phyloP scores from a whole-genome alignment of 495 filamentous ascomycete genomes.

The Trichoderma parareesei region DNA sequence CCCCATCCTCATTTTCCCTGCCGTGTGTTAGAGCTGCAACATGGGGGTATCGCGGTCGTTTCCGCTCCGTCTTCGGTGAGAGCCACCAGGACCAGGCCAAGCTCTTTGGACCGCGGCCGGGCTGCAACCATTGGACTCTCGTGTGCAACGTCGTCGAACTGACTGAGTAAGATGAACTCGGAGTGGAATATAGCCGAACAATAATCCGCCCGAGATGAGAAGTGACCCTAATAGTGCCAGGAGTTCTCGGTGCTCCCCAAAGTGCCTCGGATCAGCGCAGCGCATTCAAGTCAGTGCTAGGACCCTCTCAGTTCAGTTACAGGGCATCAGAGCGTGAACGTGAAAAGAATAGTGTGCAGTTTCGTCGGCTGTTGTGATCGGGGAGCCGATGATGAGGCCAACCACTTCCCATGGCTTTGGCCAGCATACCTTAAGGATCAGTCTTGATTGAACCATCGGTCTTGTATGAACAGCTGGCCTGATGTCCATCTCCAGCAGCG shows the following conservation, averaged over 20 bases:
- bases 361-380: too few relatives aligned
- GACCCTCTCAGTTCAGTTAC: too few relatives aligned
- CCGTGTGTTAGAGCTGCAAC: neutral
- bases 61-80: constrained; percentile 6
- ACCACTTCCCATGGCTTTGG: too few relatives aligned
- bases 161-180: neutral
- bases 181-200: neutral
- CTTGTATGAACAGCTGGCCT: neutral
- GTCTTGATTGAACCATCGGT: too few relatives aligned
- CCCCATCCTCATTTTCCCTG: constrained; percentile 6
- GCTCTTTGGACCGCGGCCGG: neutral
- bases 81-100: neutral
- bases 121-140: neutral
- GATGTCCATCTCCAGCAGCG: neutral
- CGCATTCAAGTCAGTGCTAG: neutral
- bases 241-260: neutral
- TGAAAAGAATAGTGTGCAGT: too few relatives aligned
- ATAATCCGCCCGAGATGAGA: neutral
- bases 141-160: neutral
- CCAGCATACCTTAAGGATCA: too few relatives aligned
- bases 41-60: neutral
- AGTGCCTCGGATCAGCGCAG: neutral
- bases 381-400: too few relatives aligned
- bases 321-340: too few relatives aligned
- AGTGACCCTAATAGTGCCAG: neutral